Conservation (phyloP, 495 filamentous ascomycete genomes). For the Pyrenopolyporus hunteri region DNA sequence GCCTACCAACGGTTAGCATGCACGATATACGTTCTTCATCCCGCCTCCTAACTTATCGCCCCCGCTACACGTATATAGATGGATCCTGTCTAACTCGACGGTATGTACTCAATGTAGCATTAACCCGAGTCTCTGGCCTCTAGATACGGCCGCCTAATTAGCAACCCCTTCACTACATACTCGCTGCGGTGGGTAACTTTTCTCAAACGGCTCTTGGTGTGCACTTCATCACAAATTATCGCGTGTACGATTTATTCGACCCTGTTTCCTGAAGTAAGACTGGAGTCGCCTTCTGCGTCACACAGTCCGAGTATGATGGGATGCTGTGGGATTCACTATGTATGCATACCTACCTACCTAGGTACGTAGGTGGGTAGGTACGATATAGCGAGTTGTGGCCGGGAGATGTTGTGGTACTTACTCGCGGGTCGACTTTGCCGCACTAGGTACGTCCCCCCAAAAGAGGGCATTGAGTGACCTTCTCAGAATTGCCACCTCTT, state of each 20-base stretch:
- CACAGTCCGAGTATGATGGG: not conserved
- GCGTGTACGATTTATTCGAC: not conserved
- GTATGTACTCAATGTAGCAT: too few relatives aligned
- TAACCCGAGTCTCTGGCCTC: not conserved
- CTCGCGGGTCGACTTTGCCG: not conserved
- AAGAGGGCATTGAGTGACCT: not conserved
- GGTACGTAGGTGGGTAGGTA: too few relatives aligned
- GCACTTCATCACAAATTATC: not conserved
- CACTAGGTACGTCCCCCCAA: not conserved
- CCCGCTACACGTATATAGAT: too few relatives aligned
- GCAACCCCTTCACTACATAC: not conserved
- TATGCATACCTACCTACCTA: too few relatives aligned
- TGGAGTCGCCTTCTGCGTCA: not conserved
- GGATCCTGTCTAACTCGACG: too few relatives aligned
- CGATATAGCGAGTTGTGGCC: not conserved
- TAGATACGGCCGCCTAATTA: not conserved
- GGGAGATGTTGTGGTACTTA: constrained; percentile 3
- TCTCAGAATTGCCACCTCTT: constrained; percentile 34
- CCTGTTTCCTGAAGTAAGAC: not conserved
- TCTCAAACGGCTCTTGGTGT: not conserved
- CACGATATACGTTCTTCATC: not conserved
- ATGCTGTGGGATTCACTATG: not conserved
- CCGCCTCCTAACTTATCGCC: not conserved
- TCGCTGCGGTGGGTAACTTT: not conserved
- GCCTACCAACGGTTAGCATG: not conserved